These are phyloP conservation scores for Spizellomyces punctatus DNA, from an alignment of 192 early-diverging fungal species.

Conservation along the genomic window DNA sequence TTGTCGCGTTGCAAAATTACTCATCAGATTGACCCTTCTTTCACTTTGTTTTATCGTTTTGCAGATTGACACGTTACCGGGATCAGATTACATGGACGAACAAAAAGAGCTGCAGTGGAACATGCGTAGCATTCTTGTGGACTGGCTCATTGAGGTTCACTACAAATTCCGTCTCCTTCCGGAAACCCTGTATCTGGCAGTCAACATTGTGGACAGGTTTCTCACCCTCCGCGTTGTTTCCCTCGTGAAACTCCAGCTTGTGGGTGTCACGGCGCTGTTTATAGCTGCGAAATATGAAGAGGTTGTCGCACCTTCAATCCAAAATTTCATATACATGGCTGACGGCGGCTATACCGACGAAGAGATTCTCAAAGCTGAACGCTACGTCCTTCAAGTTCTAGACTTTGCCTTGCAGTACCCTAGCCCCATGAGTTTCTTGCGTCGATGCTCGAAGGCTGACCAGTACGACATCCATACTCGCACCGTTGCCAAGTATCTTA, in stretches of 20 bases:
- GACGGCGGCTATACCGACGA: slow-evolving; percentile 74
- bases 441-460: slow-evolving; percentile 87
- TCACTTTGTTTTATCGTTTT: slow-evolving; percentile 4
- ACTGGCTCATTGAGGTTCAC: slow-evolving; percentile 96
- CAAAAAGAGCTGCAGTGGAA: slow-evolving; percentile 89
- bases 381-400: slow-evolving; percentile 85
- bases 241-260: slow-evolving; percentile 88
- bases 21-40: not conserved
- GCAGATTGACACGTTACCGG: slow-evolving; percentile 69
- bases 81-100: slow-evolving; percentile 76
- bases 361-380: slow-evolving; percentile 90
- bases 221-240: slow-evolving; percentile 84
- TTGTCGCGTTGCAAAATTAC: not conserved
- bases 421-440: slow-evolving; percentile 89
- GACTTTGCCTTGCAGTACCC: slow-evolving; percentile 89
- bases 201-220: slow-evolving; percentile 96
- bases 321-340: slow-evolving; percentile 85
- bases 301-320: slow-evolving; percentile 76
- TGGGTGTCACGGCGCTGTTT: slow-evolving; percentile 88
- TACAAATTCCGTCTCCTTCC: slow-evolving; percentile 86
- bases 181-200: slow-evolving; percentile 90
- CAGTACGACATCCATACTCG: slow-evolving; percentile 88
- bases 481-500: slow-evolving; percentile 91
- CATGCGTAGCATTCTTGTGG: slow-evolving; percentile 90
- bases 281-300: slow-evolving; percentile 97